Evolutionary conservation across 805 yeast species (phyloP), one percentile per base, ranked within the genome.

Genomic region (Candida xiaguanensis): DNA sequence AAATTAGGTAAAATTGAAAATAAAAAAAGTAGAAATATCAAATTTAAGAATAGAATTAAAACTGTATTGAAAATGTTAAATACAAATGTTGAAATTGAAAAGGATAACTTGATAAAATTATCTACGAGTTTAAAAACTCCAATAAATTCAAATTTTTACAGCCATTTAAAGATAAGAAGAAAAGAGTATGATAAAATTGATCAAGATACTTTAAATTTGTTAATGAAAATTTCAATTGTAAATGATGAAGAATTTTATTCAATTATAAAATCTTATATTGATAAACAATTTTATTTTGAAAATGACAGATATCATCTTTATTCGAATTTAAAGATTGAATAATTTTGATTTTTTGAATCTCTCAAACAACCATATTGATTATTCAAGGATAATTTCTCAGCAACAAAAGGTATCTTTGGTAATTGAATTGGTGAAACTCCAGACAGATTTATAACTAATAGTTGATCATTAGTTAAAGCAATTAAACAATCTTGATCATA

Each of bases 261-360:
- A 50, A 49, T 23, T 65, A 64, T 39, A 52, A 57, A 4, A 47
- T 49, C 36, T 46, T 36, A 36, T 29, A 5, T 20, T 5, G 11
- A 36, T 8, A 17, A 48, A 23, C 72, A 67, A 43, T 66, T 53
- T 39, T 61, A 51, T 44, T 36, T 45, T 11, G 58, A 53, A 33
- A 44, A 40, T 8, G 34, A 42, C 12, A 27, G 14, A 15, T 33
- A 23, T 8, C 18, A 24, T 15, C 36, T 23, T 30, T 31, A 22
- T 4, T 19, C 26, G 15, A 34, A 34, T 26, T 41, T 40, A 26
- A 72, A 53, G 12, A 71, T 60, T 19, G 57, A 45, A 46, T 71
- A 73, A 37, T 65, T 59, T 43, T 63, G 68, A 36, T 54, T 65
- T 18, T 65, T 50, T 7, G 52, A 45, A 44, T 72, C 77, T 25